phyloP scores from a whole-genome alignment of 1,284 basidiomycete species.

The Ustilago shanxiensis region DNA sequence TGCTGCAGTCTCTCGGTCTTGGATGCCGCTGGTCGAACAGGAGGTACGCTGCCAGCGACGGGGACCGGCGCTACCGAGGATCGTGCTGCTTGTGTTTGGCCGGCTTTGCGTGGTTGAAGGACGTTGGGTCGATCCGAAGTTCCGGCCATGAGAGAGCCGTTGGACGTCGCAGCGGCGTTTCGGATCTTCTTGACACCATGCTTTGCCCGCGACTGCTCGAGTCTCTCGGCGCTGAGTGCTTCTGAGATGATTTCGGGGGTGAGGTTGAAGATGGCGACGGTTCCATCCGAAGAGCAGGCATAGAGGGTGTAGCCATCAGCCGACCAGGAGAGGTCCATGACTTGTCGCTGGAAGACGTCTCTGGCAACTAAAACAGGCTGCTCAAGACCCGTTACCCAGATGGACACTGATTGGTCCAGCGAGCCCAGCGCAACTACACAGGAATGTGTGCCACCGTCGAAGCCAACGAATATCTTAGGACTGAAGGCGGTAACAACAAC shows the following conservation, averaged over 20 bases:
- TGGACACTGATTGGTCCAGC: conserved; percentile 47
- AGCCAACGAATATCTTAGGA: conserved; percentile 60
- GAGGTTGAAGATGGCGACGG: conserved; percentile 88
- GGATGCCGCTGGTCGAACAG: conserved; percentile 23
- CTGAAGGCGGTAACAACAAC: conserved; percentile 79
- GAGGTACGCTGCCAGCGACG: conserved; percentile 26
- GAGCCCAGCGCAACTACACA: conserved; percentile 64
- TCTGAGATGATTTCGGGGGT: conserved; percentile 84
- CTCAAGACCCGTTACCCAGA: conserved; percentile 75
- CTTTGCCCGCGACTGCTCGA: conserved; percentile 51
- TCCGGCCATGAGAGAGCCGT: conserved; percentile 8
- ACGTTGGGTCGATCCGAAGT: conserved; percentile 54
- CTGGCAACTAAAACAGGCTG: conserved; percentile 92
- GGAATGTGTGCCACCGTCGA: conserved; percentile 45
- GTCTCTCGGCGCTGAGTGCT: conserved; percentile 79
- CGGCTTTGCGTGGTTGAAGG: conserved; percentile 66
- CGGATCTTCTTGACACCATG: conserved; percentile 54
- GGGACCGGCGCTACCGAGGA: conserved; percentile 34
- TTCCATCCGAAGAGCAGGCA: conserved; percentile 94
- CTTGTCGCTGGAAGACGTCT: conserved; percentile 92
- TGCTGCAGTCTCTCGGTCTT: conserved; percentile 61
- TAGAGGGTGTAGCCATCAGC: conserved; percentile 90
- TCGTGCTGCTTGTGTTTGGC: conserved; percentile 26
- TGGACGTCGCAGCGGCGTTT: conserved; percentile 2
- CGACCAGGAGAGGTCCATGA: conserved; percentile 95